These are phyloP conservation scores for Euphorbia pulcherrima DNA, from an alignment of 345 rosid species.

Conservation along the genomic window DNA sequence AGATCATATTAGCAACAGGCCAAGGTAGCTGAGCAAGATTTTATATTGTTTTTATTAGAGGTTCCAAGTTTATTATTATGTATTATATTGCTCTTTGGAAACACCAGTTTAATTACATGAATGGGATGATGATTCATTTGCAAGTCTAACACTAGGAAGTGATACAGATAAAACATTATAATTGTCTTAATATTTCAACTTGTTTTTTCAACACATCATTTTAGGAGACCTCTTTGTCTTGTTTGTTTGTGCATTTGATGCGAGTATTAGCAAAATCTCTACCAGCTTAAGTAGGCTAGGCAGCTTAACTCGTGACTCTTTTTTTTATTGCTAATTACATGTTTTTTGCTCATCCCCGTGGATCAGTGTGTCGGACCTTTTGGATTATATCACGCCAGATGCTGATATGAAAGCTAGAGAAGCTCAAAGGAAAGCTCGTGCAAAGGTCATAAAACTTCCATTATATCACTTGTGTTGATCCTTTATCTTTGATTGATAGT, in stretches of 20 bases:
- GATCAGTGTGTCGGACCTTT: slow-evolving; percentile 90
- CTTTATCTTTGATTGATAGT: slow-evolving; percentile 2
- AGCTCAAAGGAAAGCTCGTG: slow-evolving; percentile 86
- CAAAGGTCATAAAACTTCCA: slow-evolving; percentile 52
- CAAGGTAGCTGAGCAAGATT: neutral
- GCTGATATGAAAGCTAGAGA: slow-evolving; percentile 82
- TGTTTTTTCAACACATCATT: neutral
- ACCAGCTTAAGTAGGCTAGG: neutral
- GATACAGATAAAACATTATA: neutral
- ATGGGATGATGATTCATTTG: neutral
- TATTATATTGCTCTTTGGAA: neutral
- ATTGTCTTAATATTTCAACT: neutral
- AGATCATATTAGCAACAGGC: neutral
- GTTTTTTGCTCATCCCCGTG: slow-evolving; percentile 21
- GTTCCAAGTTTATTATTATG: slow-evolving; percentile 6
- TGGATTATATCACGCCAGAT: slow-evolving; percentile 94
- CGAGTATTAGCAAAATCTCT: neutral
- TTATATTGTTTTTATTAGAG: neutral
- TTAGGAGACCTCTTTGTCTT: neutral
- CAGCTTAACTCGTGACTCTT: neutral
- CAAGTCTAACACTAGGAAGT: neutral
- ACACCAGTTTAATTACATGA: neutral
- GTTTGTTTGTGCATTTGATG: neutral
- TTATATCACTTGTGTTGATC: neutral
- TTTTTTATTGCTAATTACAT: neutral